Evolutionary conservation across 2,329 filamentous ascomycete genomes (phyloP).

Genomic region (Thielaviopsis cerberus): DNA sequence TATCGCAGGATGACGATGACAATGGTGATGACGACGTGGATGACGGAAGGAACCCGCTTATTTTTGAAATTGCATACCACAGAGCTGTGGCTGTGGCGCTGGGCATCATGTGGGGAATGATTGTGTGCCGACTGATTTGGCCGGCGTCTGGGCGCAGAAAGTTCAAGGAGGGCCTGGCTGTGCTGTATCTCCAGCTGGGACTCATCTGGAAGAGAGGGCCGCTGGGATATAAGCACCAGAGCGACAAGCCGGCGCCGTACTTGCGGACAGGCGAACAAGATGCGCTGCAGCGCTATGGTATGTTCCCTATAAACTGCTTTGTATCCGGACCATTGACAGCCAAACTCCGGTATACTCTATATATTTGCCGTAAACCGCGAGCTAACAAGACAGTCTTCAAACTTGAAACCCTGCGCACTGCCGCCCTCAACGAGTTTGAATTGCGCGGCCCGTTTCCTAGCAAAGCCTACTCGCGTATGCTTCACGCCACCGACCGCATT

Average conservation of each 20-base stretch:
- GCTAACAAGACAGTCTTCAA: slow-evolving; percentile 32
- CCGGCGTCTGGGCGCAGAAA: slow-evolving; percentile 79
- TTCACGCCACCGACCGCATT: slow-evolving; percentile 64
- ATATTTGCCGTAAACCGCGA: too few relatives aligned
- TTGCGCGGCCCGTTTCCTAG: slow-evolving; percentile 72
- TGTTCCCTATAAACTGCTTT: too few relatives aligned
- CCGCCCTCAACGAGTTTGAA: slow-evolving; percentile 74
- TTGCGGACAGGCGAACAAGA: slow-evolving; percentile 79
- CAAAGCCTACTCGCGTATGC: slow-evolving; percentile 51
- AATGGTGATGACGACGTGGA: slow-evolving; percentile 77
- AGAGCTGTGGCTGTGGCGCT: slow-evolving; percentile 70
- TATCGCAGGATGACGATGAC: slow-evolving; percentile 61
- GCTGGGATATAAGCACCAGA: slow-evolving; percentile 51
- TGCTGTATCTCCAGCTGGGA: slow-evolving; percentile 88
- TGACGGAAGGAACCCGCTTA: slow-evolving; percentile 64
- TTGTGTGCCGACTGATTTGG: slow-evolving; percentile 80
- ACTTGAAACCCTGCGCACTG: slow-evolving; percentile 52
- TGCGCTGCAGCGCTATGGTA: slow-evolving; percentile 60
- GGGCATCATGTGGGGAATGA: slow-evolving; percentile 79
- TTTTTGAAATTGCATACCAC: slow-evolving; percentile 74
- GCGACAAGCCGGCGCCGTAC: slow-evolving; percentile 43
- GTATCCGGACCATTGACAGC: too few relatives aligned
- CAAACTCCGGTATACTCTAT: too few relatives aligned
- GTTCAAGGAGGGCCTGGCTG: slow-evolving; percentile 70
- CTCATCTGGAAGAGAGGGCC: slow-evolving; percentile 93